phyloP scores from a whole-genome alignment of 768 basidiomycete species.

The Pisolithus albus region DNA sequence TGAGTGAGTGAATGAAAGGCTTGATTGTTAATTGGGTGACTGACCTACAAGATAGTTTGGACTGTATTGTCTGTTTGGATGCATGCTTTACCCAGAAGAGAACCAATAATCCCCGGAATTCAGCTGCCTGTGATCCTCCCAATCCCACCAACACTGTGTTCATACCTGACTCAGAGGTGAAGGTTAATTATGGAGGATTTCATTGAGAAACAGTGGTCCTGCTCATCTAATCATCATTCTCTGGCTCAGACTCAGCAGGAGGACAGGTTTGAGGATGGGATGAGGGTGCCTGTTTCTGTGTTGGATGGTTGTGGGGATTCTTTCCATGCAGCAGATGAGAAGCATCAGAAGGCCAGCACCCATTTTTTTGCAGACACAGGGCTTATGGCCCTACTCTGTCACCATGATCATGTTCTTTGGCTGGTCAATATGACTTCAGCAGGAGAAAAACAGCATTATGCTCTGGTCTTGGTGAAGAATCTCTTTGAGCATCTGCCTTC shows the following conservation, averaged over 20 bases:
- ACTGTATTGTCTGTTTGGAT: constrained; percentile 27
- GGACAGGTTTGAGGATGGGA: constrained; percentile 13
- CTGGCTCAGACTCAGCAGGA: not conserved
- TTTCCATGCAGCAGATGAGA: constrained; percentile 18
- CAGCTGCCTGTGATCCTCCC: not conserved
- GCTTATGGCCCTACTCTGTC: constrained; percentile 12
- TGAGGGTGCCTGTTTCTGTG: constrained; percentile 23
- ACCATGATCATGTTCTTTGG: constrained; percentile 14
- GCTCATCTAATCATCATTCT: not conserved
- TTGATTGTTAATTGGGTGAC: not conserved
- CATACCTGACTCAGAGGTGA: constrained; percentile 11
- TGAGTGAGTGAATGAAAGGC: not conserved
- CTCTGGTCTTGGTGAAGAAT: not conserved
- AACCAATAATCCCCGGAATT: constrained; percentile 8
- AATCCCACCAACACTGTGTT: constrained; percentile 6
- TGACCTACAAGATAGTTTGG: constrained; percentile 10
- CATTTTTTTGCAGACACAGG: constrained; percentile 12
- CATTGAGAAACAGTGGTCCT: not conserved
- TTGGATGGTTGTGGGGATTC: constrained; percentile 29
- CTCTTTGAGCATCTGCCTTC: constrained; percentile 1
- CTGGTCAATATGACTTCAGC: constrained; percentile 13
- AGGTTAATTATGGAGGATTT: constrained; percentile 13
- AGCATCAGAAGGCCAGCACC: constrained; percentile 13
- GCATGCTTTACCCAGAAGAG: constrained; percentile 30
- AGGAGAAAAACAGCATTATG: constrained; percentile 16